Evolutionary conservation across 306 rosid genomes (phyloP).

Genomic region (Sophora flavescens): DNA sequence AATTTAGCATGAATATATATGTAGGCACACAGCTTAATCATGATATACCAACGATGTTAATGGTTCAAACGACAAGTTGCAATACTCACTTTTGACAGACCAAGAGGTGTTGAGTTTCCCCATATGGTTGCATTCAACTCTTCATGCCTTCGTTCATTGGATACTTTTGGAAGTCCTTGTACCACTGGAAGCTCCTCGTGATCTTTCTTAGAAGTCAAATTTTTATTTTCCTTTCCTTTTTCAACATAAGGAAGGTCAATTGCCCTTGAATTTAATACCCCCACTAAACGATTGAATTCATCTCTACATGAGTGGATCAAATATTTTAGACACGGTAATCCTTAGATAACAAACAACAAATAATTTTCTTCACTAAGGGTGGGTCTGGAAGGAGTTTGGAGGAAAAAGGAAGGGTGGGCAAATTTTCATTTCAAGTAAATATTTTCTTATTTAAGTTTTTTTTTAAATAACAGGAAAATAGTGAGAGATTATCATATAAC

Average conservation of each 20-base stretch:
- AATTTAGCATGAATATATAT: not conserved
- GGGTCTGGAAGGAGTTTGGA: not conserved
- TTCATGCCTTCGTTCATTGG: constrained; percentile 55
- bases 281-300: constrained; percentile 71
- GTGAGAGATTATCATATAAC: constrained; percentile 1
- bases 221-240: constrained; percentile 47
- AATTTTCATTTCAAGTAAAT: not conserved
- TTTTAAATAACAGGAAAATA: not conserved
- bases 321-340: constrained; percentile 11
- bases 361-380: constrained; percentile 2
- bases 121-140: constrained; percentile 50
- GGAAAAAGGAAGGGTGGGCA: not conserved
- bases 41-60: constrained; percentile 28
- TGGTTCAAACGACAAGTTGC: constrained; percentile 36
- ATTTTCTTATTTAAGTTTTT: not conserved
- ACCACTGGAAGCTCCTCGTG: constrained; percentile 45
- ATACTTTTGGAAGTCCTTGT: constrained; percentile 44
- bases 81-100: constrained; percentile 60
- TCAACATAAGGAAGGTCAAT: constrained; percentile 56
- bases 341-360: constrained; percentile 29
- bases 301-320: constrained; percentile 62
- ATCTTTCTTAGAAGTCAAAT: constrained; percentile 48
- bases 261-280: constrained; percentile 72
- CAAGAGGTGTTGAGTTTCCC: constrained; percentile 67
- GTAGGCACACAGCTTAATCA: constrained; percentile 18